A percentile compares a stretch with the other conserved stretches of the same genome.
Conservation (phyloP, 164 flowering plant species). For the Aristolochia contorta region DNA sequence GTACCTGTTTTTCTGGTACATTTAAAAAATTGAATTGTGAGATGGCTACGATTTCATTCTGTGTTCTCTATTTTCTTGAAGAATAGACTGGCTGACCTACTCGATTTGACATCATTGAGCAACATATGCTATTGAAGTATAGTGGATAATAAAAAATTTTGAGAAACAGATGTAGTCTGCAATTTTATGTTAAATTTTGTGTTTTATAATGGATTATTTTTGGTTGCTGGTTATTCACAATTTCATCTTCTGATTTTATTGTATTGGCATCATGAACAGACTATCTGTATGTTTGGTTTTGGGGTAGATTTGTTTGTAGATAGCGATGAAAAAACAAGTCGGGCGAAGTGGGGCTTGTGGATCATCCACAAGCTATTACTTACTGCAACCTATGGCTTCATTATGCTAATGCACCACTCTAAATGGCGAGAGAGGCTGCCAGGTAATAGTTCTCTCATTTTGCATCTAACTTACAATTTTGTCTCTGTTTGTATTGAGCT, state of each 20-base stretch:
- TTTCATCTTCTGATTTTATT: no score
- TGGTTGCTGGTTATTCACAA: no score
- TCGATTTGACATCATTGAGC: no score
- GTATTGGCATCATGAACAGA: conserved; percentile 24
- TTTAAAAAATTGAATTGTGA: no score
- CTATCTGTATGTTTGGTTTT: conserved; percentile 62
- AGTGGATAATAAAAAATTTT: not conserved
- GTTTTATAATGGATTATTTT: no score
- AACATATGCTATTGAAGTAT: not conserved
- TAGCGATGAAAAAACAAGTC: conserved; percentile 23
- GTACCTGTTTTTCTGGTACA: no score
- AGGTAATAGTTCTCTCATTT: conserved; percentile 29
- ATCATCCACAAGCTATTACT: conserved; percentile 55
- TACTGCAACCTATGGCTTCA: conserved; percentile 51
- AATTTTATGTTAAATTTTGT: not conserved
- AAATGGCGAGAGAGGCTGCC: conserved; percentile 85
- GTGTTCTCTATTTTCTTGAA: no score
- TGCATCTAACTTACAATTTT: not conserved
- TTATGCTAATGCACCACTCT: conserved; percentile 62
- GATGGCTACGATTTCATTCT: no score
- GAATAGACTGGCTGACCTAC: no score
- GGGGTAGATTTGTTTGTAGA: conserved; percentile 74
- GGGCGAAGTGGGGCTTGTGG: conserved; percentile 66
- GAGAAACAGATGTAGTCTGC: not conserved
- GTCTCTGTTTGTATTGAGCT: not conserved